phyloP scores from a whole-genome alignment of 2,329 filamentous ascomycete genomes.

The Emmonsiellopsis sp. region DNA sequence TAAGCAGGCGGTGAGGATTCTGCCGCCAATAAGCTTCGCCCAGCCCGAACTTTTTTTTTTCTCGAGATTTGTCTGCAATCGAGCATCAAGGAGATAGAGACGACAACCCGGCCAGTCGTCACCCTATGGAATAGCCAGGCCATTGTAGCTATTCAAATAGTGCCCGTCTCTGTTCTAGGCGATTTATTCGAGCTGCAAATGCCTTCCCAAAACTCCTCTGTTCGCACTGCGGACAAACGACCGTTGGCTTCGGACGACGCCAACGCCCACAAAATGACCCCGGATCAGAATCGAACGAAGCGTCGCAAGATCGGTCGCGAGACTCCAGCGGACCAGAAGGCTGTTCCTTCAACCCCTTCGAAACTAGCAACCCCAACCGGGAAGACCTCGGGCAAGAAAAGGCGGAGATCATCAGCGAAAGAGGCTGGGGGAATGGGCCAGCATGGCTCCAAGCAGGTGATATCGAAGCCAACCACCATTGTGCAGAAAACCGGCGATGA shows the following conservation, averaged over 20 bases:
- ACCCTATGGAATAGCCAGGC: too few species aligned
- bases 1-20: too few species aligned
- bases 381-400: not conserved
- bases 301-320: constrained; percentile 1
- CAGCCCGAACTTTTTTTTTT: too few species aligned
- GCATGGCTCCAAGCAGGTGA: not conserved
- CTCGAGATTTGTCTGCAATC: too few species aligned
- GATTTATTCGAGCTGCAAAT: not conserved
- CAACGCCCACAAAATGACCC: not conserved
- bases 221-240: constrained; percentile 2
- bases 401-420: not conserved
- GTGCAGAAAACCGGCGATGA: not conserved
- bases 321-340: not conserved
- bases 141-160: constrained; percentile 8
- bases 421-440: not conserved
- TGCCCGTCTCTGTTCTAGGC: constrained; percentile 24
- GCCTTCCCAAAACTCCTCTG: not conserved
- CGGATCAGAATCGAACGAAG: constrained; percentile 4
- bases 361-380: not conserved
- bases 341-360: not conserved
- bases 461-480: not conserved
- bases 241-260: not conserved
- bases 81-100: too few species aligned
- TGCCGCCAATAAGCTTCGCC: too few species aligned
- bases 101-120: too few species aligned